A percentile compares a stretch with the other conserved stretches of the same genome.
phyloP scores from a whole-genome alignment of 805 yeast species.

The Lachancea nothofagi region DNA sequence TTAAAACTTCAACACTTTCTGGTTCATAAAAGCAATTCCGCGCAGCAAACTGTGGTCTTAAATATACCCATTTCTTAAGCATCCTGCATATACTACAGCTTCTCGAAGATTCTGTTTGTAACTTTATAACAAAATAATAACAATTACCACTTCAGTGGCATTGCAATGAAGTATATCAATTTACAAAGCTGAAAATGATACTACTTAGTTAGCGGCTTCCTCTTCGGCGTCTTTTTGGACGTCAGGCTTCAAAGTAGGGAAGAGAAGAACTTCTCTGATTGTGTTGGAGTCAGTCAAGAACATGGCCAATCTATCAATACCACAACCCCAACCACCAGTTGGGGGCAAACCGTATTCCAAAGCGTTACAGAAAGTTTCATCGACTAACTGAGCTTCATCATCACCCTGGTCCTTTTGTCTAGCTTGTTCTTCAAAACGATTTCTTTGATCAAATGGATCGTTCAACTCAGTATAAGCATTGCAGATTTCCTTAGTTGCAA shows the following conservation, averaged over 20 bases:
- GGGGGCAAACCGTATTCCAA: constrained; percentile 98
- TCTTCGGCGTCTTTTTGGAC: constrained; percentile 34
- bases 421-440: constrained; percentile 97
- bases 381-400: constrained; percentile 95
- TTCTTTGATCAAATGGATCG: constrained; percentile 98
- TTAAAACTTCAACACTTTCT: no score
- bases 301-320: constrained; percentile 97
- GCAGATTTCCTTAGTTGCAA: constrained; percentile 96
- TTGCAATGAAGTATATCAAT: background rate
- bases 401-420: constrained; percentile 98
- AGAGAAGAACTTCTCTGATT: constrained; percentile 92
- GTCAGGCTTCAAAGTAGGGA: constrained; percentile 99
- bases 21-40: no score
- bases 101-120: no score
- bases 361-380: constrained; percentile 96
- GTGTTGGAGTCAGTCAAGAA: constrained; percentile 94
- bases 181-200: background rate
- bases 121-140: no score
- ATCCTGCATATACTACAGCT: no score
- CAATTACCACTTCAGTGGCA: background rate
- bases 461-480: constrained; percentile 98
- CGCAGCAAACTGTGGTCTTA: no score
- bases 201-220: constrained; percentile 20
- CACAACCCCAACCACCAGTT: constrained; percentile 99
- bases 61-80: no score